Evolutionary conservation across 148 eudicot genomes (phyloP).

Genomic region (Bassia scoparia): DNA sequence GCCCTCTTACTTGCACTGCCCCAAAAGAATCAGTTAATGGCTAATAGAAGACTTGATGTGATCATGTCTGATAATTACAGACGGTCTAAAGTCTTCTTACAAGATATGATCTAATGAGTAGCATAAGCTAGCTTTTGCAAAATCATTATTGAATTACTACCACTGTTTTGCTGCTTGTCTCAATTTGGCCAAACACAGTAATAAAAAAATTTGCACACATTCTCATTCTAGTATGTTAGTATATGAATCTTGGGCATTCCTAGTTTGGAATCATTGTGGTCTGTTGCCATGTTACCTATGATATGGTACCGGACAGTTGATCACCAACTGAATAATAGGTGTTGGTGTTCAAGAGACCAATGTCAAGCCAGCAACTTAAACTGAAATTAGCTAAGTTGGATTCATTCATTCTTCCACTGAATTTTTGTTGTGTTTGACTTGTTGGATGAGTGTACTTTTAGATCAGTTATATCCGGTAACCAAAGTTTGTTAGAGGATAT

Average conservation of each 20-base stretch:
- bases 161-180: background rate
- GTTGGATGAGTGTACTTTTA: no score
- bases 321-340: background rate
- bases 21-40: no score
- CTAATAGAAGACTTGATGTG: no score
- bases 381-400: background rate
- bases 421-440: no score
- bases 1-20: no score
- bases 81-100: no score
- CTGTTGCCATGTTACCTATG: slow-evolving; percentile 2
- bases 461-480: no score
- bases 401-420: no score
- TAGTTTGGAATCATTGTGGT: slow-evolving; percentile 5
- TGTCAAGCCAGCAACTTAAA: slow-evolving; percentile 3
- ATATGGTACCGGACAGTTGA: slow-evolving; percentile 17
- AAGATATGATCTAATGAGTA: background rate
- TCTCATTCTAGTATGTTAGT: background rate
- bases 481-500: no score
- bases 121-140: background rate
- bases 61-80: no score
- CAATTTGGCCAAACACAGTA: slow-evolving; percentile 1
- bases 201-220: background rate
- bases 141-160: background rate
- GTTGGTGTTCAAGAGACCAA: slow-evolving; percentile 10
- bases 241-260: slow-evolving; percentile 2